A percentile compares a stretch with the other conserved stretches of the same genome.
These are phyloP conservation scores for Trichoderma breve DNA, from an alignment of 2,329 filamentous ascomycete genomes.

Conservation along the genomic window DNA sequence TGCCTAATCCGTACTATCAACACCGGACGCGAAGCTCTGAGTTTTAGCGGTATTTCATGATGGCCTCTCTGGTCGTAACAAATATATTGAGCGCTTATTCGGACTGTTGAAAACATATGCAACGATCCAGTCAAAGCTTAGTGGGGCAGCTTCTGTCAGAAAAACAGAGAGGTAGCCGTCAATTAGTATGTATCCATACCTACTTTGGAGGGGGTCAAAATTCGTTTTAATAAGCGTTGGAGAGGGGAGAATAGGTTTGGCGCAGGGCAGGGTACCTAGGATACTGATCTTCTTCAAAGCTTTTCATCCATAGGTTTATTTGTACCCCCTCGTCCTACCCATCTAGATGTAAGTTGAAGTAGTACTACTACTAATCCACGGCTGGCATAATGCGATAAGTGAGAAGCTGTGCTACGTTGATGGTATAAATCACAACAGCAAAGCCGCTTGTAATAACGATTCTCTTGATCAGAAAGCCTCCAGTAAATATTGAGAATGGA, in stretches of 20 bases:
- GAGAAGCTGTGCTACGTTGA: neutral
- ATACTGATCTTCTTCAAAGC: neutral
- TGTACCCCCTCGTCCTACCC: neutral
- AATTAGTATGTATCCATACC: neutral
- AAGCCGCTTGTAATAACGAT: neutral
- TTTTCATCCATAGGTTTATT: neutral
- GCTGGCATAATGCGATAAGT: neutral
- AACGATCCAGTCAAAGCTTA: neutral
- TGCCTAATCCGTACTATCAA: neutral
- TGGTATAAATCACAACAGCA: neutral
- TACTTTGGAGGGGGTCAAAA: neutral
- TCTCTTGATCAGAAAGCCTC: neutral
- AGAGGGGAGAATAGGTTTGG: neutral
- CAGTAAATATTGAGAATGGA: neutral
- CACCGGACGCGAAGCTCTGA: neutral
- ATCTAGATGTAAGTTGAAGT: neutral
- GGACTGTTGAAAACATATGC: neutral
- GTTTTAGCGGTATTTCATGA: neutral
- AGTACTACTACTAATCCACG: neutral
- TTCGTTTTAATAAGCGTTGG: neutral
- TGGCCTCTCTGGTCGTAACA: neutral
- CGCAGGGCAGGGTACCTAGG: neutral
- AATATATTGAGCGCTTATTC: neutral
- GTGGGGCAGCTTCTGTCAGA: neutral
- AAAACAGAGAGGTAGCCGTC: neutral